phyloP scores from a whole-genome alignment of 352 stramenopile species.

The Pythium pyrilobum region DNA sequence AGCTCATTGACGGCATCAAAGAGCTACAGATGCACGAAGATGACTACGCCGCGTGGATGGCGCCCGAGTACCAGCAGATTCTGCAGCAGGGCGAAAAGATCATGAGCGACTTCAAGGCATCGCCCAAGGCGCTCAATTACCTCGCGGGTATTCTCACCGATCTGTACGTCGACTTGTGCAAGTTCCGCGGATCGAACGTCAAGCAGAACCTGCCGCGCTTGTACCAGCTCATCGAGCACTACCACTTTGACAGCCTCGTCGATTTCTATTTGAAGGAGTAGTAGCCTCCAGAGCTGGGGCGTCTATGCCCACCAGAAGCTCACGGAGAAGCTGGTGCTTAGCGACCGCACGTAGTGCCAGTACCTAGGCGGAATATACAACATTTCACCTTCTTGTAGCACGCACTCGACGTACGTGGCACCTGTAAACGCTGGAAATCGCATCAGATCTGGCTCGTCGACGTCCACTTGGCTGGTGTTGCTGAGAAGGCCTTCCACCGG shows the following conservation, averaged over 20 bases:
- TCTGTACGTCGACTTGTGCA: slow-evolving; percentile 82
- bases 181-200: slow-evolving; percentile 74
- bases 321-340: slow-evolving; percentile 75
- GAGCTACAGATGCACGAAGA: slow-evolving; percentile 80
- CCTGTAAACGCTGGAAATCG: slow-evolving; percentile 47
- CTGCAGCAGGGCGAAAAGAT: slow-evolving; percentile 61
- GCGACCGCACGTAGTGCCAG: slow-evolving; percentile 87
- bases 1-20: slow-evolving; percentile 81
- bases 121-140: slow-evolving; percentile 70
- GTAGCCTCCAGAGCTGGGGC: too few species aligned
- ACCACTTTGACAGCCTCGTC: slow-evolving; percentile 71
- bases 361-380: slow-evolving; percentile 86
- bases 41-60: slow-evolving; percentile 66
- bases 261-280: slow-evolving; percentile 58
- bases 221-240: slow-evolving; percentile 78
- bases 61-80: slow-evolving; percentile 77
- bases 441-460: slow-evolving; percentile 41
- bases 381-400: slow-evolving; percentile 66
- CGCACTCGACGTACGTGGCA: slow-evolving; percentile 64
- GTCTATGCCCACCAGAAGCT: slow-evolving; percentile 79
- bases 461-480: slow-evolving; percentile 81
- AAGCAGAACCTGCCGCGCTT: slow-evolving; percentile 67
- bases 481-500: slow-evolving; percentile 74
- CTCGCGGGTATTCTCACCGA: slow-evolving; percentile 77
- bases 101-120: slow-evolving; percentile 63